phyloP scores from a whole-genome alignment of 345 rosid genomes.

The Brassica carinata region DNA sequence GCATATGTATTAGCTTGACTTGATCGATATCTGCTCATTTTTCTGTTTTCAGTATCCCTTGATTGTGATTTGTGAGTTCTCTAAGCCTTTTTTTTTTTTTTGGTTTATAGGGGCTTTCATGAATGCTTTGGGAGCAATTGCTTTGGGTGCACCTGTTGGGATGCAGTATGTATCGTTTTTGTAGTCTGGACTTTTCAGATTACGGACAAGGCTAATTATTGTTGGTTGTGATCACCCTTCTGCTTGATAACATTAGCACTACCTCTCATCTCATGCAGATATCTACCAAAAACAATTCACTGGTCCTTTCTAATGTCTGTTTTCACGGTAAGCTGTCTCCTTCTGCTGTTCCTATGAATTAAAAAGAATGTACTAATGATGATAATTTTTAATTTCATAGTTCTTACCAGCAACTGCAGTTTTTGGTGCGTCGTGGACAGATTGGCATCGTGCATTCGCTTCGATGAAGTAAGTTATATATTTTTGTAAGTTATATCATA shows the following conservation, averaged over 20 bases:
- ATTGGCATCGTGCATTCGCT: constrained; percentile 70
- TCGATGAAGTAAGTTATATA: constrained; percentile 52
- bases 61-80: neutral
- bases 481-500: neutral
- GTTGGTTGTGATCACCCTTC: constrained; percentile 16
- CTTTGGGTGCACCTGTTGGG: constrained; percentile 83
- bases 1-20: constrained; percentile 19
- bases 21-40: too few relatives aligned
- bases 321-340: constrained; percentile 57
- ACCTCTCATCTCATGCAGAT: constrained; percentile 47
- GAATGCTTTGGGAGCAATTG: constrained; percentile 77
- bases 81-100: constrained; percentile 8
- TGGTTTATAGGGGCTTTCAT: constrained; percentile 60
- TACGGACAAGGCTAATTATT: neutral
- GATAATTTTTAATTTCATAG: constrained; percentile 43
- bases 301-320: constrained; percentile 87
- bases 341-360: neutral
- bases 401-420: constrained; percentile 72
- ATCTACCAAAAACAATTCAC: constrained; percentile 55
- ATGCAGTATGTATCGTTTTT: constrained; percentile 51
- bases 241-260: neutral
- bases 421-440: constrained; percentile 72
- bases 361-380: neutral
- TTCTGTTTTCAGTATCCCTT: neutral
- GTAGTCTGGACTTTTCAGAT: constrained; percentile 6